Percentiles rank a stretch among this genome's conserved stretches.
phyloP scores from a whole-genome alignment of 495 filamentous ascomycete genomes.

The Podospora pseudoanserina region DNA sequence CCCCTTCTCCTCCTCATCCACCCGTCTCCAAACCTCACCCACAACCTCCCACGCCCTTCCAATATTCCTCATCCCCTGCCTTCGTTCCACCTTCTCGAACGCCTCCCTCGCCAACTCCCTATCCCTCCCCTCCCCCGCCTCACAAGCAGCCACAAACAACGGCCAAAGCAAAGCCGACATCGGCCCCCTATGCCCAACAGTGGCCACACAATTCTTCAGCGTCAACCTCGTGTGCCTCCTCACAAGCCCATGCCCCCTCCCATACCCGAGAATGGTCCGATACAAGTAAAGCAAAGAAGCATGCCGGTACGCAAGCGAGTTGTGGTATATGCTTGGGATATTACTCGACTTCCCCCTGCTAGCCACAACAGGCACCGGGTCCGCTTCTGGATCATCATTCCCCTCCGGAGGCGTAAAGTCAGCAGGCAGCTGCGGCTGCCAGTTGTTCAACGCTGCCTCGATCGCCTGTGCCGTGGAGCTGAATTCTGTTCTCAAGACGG shows the following conservation, averaged over 20 bases:
- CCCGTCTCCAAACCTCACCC: constrained; percentile 54
- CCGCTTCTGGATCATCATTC: neutral
- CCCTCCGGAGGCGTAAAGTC: constrained; percentile 12
- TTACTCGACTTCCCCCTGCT: neutral
- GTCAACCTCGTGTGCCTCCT: constrained; percentile 50
- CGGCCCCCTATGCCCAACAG: constrained; percentile 50
- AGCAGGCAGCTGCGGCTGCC: constrained; percentile 47
- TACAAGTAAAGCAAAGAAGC: constrained; percentile 60
- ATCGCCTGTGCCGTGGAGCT: constrained; percentile 53
- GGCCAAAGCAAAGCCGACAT: constrained; percentile 62
- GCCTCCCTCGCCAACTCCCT: constrained; percentile 43
- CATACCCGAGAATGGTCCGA: constrained; percentile 47
- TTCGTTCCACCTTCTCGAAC: constrained; percentile 46
- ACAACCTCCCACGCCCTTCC: constrained; percentile 54
- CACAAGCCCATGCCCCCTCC: constrained; percentile 44
- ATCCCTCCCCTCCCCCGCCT: constrained; percentile 44
- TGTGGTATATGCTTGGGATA: constrained; percentile 53
- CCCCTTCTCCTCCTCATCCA: constrained; percentile 31
- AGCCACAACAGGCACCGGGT: constrained; percentile 5
- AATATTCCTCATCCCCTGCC: constrained; percentile 63
- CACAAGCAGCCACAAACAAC: constrained; percentile 56
- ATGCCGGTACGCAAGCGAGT: constrained; percentile 60
- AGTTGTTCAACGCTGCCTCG: constrained; percentile 52
- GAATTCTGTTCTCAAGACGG: constrained; percentile 53
- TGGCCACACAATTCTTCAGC: constrained; percentile 50